Conservation (phyloP, 2,329 filamentous ascomycete genomes). For the Coniochaeta prunicola region DNA sequence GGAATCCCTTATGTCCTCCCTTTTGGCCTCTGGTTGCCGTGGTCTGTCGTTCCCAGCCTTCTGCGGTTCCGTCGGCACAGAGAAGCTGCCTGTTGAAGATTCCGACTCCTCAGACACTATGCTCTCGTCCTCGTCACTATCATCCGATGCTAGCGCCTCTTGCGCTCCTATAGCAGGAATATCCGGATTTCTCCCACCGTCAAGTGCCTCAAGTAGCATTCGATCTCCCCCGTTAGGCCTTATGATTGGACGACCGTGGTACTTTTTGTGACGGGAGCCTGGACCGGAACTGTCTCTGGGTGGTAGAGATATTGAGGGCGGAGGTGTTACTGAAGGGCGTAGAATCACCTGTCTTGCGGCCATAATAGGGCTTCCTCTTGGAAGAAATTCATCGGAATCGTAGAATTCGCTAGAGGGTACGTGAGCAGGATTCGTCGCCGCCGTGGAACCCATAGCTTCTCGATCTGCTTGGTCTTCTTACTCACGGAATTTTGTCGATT, state of each 20-base stretch:
- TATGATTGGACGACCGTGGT: constrained; percentile 47
- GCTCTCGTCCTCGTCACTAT: constrained; percentile 15
- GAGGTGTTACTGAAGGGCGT: constrained; percentile 43
- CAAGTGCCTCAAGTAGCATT: constrained; percentile 60
- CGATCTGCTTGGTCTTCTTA: constrained; percentile 18
- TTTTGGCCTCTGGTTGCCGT: background rate
- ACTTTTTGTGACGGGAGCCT: constrained; percentile 33
- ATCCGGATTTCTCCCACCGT: constrained; percentile 55
- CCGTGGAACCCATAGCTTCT: constrained; percentile 32
- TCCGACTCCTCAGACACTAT: constrained; percentile 5
- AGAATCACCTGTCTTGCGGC: constrained; percentile 34
- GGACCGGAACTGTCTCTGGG: constrained; percentile 34
- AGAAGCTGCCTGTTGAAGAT: constrained; percentile 1
- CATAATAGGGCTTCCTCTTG: constrained; percentile 30
- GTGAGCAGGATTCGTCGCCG: constrained; percentile 24
- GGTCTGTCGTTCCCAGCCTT: background rate
- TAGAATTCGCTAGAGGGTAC: constrained; percentile 25
- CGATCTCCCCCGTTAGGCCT: constrained; percentile 54
- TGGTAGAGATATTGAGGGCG: constrained; percentile 33
- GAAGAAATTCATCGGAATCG: constrained; percentile 36
- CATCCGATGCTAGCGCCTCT: constrained; percentile 37
- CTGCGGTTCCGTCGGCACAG: background rate
- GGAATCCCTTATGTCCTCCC: constrained; percentile 16
- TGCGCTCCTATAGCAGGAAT: constrained; percentile 51
- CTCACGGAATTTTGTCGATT: constrained; percentile 14